These are phyloP conservation scores for Clarireedia paspali DNA, from an alignment of 2,329 filamentous ascomycete species.

Conservation along the genomic window DNA sequence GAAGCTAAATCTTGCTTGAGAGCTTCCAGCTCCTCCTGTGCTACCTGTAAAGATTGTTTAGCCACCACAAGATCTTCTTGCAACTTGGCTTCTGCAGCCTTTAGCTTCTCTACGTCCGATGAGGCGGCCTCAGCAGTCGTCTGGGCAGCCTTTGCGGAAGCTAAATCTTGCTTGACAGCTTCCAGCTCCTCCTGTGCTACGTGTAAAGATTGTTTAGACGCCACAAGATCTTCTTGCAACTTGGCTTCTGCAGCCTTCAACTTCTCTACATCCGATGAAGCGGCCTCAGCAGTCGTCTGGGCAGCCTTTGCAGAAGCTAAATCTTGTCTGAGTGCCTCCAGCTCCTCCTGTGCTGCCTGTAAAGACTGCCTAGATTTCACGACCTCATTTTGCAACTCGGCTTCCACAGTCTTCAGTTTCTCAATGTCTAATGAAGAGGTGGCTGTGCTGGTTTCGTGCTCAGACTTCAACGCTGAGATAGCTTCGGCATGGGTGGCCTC, in stretches of 20 bases:
- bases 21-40: slow-evolving; percentile 22
- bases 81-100: slow-evolving; percentile 25
- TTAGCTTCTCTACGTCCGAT: slow-evolving; percentile 11
- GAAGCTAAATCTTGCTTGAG: slow-evolving; percentile 27
- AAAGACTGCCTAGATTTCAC: slow-evolving; percentile 35
- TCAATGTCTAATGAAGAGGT: slow-evolving; percentile 17
- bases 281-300: slow-evolving; percentile 36
- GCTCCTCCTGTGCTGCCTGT: slow-evolving; percentile 18
- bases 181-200: slow-evolving; percentile 28
- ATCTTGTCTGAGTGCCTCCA: slow-evolving; percentile 24
- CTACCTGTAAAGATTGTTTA: neutral
- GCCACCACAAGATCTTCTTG: too few relatives aligned
- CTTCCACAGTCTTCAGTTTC: slow-evolving; percentile 30
- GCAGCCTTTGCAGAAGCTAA: slow-evolving; percentile 37
- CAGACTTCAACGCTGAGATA: slow-evolving; percentile 35
- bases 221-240: slow-evolving; percentile 39
- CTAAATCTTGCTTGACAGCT: slow-evolving; percentile 20
- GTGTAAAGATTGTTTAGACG: slow-evolving; percentile 32
- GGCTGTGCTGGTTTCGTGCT: slow-evolving; percentile 35
- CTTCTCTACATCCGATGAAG: slow-evolving; percentile 18
- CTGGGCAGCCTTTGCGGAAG: slow-evolving; percentile 38
- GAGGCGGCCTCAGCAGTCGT: slow-evolving; percentile 33
- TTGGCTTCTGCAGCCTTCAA: slow-evolving; percentile 31
- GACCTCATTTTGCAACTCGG: slow-evolving; percentile 38
- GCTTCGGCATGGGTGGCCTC: slow-evolving; percentile 40